These are phyloP conservation scores for Pseudognaphalium luteoalbum DNA, from an alignment of 129 eudicot genomes.

Conservation along the genomic window DNA sequence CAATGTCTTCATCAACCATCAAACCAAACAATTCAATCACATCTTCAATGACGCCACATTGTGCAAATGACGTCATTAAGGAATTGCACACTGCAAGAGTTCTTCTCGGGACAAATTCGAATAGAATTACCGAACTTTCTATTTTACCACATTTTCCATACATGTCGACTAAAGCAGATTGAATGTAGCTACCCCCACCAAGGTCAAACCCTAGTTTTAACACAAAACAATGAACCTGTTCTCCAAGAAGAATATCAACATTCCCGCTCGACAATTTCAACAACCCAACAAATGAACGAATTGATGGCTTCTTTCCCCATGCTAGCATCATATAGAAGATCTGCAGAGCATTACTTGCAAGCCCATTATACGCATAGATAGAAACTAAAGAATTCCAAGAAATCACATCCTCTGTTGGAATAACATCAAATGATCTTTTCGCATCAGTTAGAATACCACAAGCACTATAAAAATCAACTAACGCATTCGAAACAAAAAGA, in stretches of 20 bases:
- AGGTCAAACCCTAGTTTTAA: constrained; percentile 53
- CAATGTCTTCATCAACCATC: constrained; percentile 57
- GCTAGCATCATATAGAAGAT: constrained; percentile 50
- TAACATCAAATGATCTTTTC: constrained; percentile 54
- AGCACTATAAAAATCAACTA: constrained; percentile 80
- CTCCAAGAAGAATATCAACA: constrained; percentile 47
- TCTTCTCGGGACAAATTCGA: constrained; percentile 36
- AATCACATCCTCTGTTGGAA: constrained; percentile 49
- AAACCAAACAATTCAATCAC: constrained; percentile 64
- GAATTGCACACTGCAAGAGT: constrained; percentile 69
- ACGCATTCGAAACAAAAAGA: constrained; percentile 56
- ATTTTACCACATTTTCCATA: constrained; percentile 77
- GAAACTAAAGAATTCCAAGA: constrained; percentile 81
- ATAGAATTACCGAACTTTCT: constrained; percentile 44
- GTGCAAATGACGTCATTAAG: constrained; percentile 69
- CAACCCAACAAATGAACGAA: constrained; percentile 57
- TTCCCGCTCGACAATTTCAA: constrained; percentile 47
- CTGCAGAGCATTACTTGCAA: constrained; percentile 42
- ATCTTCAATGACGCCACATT: constrained; percentile 49
- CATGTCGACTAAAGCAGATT: constrained; percentile 77
- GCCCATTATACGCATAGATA: constrained; percentile 46
- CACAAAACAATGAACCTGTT: constrained; percentile 59
- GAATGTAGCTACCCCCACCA: constrained; percentile 45
- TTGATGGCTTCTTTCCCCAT: constrained; percentile 66
- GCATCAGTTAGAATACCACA: constrained; percentile 57